Percentiles rank a stretch among this genome's conserved stretches.
phyloP scores from a whole-genome alignment of 2,329 filamentous ascomycete genomes.

The Blastomyces parvus region DNA sequence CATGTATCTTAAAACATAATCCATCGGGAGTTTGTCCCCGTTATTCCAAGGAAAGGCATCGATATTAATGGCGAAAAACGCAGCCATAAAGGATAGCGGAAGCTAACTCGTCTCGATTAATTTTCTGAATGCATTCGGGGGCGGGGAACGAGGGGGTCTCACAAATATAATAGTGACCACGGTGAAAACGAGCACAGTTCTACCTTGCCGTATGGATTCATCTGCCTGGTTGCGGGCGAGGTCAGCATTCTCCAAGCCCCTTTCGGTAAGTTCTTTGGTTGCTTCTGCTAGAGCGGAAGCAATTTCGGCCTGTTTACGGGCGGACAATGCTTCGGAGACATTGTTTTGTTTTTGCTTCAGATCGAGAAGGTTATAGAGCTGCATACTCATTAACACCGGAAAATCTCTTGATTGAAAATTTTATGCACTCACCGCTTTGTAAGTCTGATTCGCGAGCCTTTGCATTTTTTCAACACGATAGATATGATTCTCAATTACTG shows the following conservation, averaged over 20 bases:
- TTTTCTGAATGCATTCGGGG: neutral
- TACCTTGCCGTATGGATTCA: slow-evolving; percentile 49
- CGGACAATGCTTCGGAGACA: slow-evolving; percentile 53
- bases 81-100: slow-evolving; percentile 47
- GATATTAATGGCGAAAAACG: slow-evolving; percentile 48
- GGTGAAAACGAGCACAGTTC: slow-evolving; percentile 51
- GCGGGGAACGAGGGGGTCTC: neutral
- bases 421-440: slow-evolving; percentile 1
- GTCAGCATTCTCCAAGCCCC: slow-evolving; percentile 1
- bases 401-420: neutral
- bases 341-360: slow-evolving; percentile 62
- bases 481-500: slow-evolving; percentile 29
- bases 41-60: slow-evolving; percentile 35
- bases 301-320: slow-evolving; percentile 49
- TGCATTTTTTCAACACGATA: slow-evolving; percentile 8
- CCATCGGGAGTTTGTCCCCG: slow-evolving; percentile 5
- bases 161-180: slow-evolving; percentile 50
- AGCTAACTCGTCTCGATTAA: slow-evolving; percentile 20
- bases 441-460: slow-evolving; percentile 17
- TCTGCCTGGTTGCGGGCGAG: slow-evolving; percentile 48
- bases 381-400: neutral
- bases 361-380: slow-evolving; percentile 45
- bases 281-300: slow-evolving; percentile 44
- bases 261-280: neutral
- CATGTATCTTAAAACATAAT: slow-evolving; percentile 10